Conservation (phyloP, 805 yeast genomes). For the Wickerhamomyces sydowiorum region DNA sequence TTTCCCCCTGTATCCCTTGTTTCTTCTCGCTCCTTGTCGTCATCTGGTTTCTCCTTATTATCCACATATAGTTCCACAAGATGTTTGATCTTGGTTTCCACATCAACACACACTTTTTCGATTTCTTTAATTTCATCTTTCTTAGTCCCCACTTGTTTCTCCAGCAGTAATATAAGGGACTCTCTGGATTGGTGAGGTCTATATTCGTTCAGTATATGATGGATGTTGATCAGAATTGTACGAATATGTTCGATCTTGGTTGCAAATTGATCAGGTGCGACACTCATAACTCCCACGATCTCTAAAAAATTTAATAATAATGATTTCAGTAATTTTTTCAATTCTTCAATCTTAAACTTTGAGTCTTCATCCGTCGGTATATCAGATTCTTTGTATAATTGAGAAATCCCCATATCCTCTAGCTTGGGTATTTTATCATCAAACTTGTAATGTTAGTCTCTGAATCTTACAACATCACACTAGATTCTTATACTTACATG, state of each 20-base stretch:
- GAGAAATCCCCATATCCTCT: slow-evolving; percentile 70
- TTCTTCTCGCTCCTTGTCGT: not conserved
- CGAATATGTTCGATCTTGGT: slow-evolving; percentile 74
- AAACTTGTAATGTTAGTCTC: slow-evolving; percentile 12
- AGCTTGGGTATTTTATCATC: slow-evolving; percentile 72
- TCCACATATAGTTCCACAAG: slow-evolving; percentile 26
- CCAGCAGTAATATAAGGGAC: slow-evolving; percentile 68
- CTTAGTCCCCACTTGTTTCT: slow-evolving; percentile 64
- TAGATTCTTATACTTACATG: slow-evolving; percentile 29
- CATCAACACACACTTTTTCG: slow-evolving; percentile 33
- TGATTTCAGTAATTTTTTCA: slow-evolving; percentile 76
- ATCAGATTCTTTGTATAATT: slow-evolving; percentile 45
- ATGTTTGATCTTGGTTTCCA: slow-evolving; percentile 29
- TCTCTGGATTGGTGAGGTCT: slow-evolving; percentile 95
- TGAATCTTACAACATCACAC: not conserved
- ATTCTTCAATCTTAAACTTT: slow-evolving; percentile 53
- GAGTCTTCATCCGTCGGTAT: slow-evolving; percentile 31
- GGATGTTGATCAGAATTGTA: slow-evolving; percentile 78
- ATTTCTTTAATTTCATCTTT: slow-evolving; percentile 44
- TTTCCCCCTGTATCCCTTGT: slow-evolving; percentile 1
- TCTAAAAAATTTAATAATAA: slow-evolving; percentile 76
- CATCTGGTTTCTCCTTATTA: slow-evolving; percentile 5
- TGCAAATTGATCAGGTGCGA: slow-evolving; percentile 61
- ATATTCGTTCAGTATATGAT: slow-evolving; percentile 86
- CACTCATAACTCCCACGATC: slow-evolving; percentile 68